Evolutionary conservation across 208 protist genomes (phyloP), one percentile per base, ranked within the genome.

Genomic region (Trypanosoma platydactyli): DNA sequence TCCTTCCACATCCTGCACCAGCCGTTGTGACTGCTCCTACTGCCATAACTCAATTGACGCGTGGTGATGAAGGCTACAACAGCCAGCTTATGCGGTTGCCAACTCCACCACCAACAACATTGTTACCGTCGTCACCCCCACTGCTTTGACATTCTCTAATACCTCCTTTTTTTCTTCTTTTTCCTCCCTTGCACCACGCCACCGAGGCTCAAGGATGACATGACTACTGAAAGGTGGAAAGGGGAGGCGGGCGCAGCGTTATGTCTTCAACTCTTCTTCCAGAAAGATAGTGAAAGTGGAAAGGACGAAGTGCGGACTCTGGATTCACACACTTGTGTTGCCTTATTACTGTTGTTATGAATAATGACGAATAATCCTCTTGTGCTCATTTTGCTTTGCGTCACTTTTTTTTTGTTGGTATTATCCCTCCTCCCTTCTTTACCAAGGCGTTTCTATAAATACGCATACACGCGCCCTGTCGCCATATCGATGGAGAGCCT

Each of bases 71-170:
- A 20, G 46, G 50, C 41, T 4, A 1, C 48, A 24, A 16, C 7
- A 71, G 58, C n/a, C 51, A 45, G 24, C 35, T 27, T 38, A 18
- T 71, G 41, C 58, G 71, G 7, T 42, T 76, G 35, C 71, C 71
- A 57, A 67, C 71, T 56, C 64, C 64, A 35, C 62, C 64, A 41
- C 57, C 48, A 45, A 6, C 45, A 45, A 13, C 45, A 41, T 44
- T 30, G 24, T 38, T 48, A 20, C 44, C 12, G 13, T 24, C 33
- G 16, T 18, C 18, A 7, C 15, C 15, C 5, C 50, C 50, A 9
- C 11, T 16, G 22, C 33, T 3, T 38, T 38, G 33, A 38, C 9
- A 3, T 38, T 9, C 5, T 3, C 33, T 9, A 38, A 38, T 27
- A 7, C 16, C 16, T 29, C 24, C 24, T 16, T 35, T 4, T 40